Percentiles rank a stretch among this genome's conserved stretches.
These are phyloP conservation scores for Penicillium sp. DNA, from an alignment of 2,329 filamentous ascomycete species.

Conservation along the genomic window DNA sequence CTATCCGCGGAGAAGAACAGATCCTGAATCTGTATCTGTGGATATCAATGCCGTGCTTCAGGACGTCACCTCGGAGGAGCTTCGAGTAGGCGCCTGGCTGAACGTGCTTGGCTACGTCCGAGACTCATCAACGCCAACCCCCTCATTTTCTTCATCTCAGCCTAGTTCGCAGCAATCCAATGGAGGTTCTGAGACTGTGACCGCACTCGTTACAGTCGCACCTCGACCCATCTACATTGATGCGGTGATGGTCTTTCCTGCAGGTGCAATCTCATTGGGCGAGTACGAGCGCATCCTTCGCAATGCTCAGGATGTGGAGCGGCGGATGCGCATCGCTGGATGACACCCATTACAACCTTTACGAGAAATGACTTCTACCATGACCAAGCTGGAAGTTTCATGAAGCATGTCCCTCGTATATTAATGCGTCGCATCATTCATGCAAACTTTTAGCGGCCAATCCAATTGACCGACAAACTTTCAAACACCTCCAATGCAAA, in stretches of 20 bases:
- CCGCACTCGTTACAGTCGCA: constrained; percentile 4
- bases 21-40: constrained; percentile 59
- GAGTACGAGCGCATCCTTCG: constrained; percentile 67
- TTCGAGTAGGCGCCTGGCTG: constrained; percentile 78
- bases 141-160: constrained; percentile 21
- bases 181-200: background rate
- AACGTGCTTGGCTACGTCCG: constrained; percentile 83
- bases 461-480: constrained; percentile 17
- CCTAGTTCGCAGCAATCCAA: constrained; percentile 4
- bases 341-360: background rate
- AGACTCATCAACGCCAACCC: constrained; percentile 17
- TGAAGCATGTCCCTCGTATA: background rate
- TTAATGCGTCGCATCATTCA: constrained; percentile 6
- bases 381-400: background rate
- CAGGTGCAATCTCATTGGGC: constrained; percentile 70
- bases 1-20: constrained; percentile 49
- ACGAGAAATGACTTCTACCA: background rate
- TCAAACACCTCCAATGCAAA: constrained; percentile 18
- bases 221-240: constrained; percentile 59
- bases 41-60: constrained; percentile 73
- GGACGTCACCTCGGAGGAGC: constrained; percentile 62
- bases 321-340: constrained; percentile 23
- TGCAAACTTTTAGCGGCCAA: constrained; percentile 5
- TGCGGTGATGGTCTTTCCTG: constrained; percentile 75
- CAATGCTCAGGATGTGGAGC: constrained; percentile 39